Evolutionary conservation across 179 eudicot species (phyloP), one percentile per base, ranked within the genome.

Genomic region (Silene noctiflora): DNA sequence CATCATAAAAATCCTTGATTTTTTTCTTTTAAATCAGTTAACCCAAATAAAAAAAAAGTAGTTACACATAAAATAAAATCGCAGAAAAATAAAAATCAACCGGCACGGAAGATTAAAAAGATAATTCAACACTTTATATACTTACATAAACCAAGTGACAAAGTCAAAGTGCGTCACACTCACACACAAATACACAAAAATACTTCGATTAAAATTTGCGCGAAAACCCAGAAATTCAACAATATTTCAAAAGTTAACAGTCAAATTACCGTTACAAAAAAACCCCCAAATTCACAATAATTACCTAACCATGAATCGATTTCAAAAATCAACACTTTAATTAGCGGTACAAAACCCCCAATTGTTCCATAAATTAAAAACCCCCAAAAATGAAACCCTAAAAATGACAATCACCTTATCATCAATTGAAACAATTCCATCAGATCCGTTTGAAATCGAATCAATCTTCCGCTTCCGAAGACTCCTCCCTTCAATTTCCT

Each of bases 381-480:
- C 42, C 67, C 67, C n/a, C 56, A 62, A 48, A 44, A 76, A 39
- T 17, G 39, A 63, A 35, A 21, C 12, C 39, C 29, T 21, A 63
- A 73, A 56, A 56, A 56, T 16, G 7, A 25, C 20, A 76, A 44
- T 46, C 79, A 85, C 89, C 84, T 86, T 84, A 51, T 74, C 82
- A 63, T 25, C 51, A 67, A 24, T 22, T 1, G 56, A 33, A 35
- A 27, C 84, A 82, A 83, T 81, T 78, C 77, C 86, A 65, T 51
- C 78, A 86, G 89, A 86, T 86, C 87, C 85, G 44, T 53, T 67
- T 13, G 80, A 74, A 79, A 84, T 79, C 6, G 85, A 79, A 14
- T 70, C 83, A 77, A 84, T 71, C 62, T 76, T 86, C 31, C 87
- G 76, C 84, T 84, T 84, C 75, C 73, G 76, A 22, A 3, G 69